Evolutionary conservation across 75 land plant species (phyloP).

Genomic region (Cryptomeria japonica): DNA sequence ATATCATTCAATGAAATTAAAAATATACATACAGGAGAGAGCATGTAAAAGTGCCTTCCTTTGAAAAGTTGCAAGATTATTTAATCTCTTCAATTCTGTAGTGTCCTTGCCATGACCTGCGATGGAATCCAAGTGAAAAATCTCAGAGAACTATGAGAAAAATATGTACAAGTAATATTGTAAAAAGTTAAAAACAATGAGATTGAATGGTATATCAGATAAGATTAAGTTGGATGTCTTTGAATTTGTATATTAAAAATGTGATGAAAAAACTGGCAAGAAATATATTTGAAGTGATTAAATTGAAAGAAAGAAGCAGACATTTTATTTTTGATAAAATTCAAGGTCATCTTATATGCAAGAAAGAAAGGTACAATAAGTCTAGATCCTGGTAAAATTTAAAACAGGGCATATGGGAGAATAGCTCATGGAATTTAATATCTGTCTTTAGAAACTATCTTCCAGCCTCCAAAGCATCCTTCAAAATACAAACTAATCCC

Average conservation of each 20-base stretch:
- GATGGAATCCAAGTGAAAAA: neutral
- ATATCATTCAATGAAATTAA: neutral
- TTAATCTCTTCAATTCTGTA: slow-evolving; percentile 37
- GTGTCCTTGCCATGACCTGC: slow-evolving; percentile 25
- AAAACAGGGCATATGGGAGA: neutral
- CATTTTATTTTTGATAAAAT: neutral
- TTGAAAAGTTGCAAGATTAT: slow-evolving; percentile 81
- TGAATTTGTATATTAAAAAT: neutral
- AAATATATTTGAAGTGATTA: neutral
- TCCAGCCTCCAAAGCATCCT: too few relatives aligned
- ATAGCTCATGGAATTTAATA: neutral
- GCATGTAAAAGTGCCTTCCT: slow-evolving; percentile 81
- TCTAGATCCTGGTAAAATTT: neutral
- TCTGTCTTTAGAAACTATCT: too few relatives aligned
- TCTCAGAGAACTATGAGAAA: neutral
- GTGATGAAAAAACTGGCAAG: neutral
- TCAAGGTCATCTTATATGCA: neutral
- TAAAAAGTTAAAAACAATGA: neutral
- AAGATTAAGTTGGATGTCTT: neutral
- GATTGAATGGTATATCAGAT: neutral
- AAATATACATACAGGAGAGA: slow-evolving; percentile 63
- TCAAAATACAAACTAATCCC: neutral
- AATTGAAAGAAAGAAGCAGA: neutral
- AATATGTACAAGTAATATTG: neutral
- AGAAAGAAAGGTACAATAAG: neutral